phyloP scores from a whole-genome alignment of 345 rosid genomes.

The Eucalyptus globulus region DNA sequence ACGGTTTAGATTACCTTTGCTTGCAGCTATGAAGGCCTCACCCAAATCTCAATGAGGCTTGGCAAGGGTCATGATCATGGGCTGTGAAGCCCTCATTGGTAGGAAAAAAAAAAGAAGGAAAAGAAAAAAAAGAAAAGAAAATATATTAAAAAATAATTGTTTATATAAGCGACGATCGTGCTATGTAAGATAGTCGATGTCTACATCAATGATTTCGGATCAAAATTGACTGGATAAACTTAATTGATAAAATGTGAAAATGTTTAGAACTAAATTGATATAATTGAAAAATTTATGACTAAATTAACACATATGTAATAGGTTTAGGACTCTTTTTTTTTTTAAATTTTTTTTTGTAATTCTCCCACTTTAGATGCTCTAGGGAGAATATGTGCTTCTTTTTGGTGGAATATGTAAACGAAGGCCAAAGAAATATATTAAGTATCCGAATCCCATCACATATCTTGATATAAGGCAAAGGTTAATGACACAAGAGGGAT shows the following conservation, averaged over 20 bases:
- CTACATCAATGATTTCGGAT: fast-evolving
- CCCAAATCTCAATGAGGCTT: neutral
- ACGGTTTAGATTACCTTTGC: fast-evolving
- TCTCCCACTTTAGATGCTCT: neutral
- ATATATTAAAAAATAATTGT: neutral
- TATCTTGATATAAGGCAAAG: neutral
- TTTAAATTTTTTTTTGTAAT: too few species aligned
- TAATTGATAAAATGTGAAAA: neutral
- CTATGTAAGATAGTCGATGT: neutral
- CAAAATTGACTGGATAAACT: fast-evolving
- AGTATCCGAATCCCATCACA: neutral
- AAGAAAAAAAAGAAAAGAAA: fast-evolving
- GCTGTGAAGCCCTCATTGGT: fast-evolving
- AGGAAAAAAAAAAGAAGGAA: neutral
- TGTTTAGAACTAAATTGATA: neutral
- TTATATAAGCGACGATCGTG: fast-evolving
- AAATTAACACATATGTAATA: fast-evolving
- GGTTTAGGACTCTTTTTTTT: fast-evolving
- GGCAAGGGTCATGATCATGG: neutral
- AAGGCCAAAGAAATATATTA: too few species aligned
- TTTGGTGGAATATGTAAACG: too few species aligned
- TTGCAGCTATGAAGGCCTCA: neutral
- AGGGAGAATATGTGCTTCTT: neutral
- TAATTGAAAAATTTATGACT: fast-evolving
- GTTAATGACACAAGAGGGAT: neutral